Percentiles rank a stretch among this genome's conserved stretches.
These are phyloP conservation scores for Acanthamoeba royreba DNA, from an alignment of 208 protist species.

Conservation along the genomic window DNA sequence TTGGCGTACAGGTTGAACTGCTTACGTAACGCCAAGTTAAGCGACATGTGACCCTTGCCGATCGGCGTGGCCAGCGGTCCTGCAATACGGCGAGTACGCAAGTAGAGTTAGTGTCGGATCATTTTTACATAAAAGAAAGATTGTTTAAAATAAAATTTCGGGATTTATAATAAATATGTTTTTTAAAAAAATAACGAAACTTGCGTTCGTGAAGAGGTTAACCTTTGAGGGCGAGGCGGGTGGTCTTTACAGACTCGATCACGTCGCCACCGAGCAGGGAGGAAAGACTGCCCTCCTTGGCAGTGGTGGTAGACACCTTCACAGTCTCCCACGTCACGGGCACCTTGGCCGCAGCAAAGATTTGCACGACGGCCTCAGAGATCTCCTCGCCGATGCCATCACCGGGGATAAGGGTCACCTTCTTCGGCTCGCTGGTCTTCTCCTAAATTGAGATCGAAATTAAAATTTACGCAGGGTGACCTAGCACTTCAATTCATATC, in stretches of 20 bases:
- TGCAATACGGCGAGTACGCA: not conserved
- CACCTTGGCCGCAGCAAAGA: constrained; percentile 68
- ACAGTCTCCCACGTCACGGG: constrained; percentile 70
- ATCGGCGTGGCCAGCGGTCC: constrained; percentile 72
- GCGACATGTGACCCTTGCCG: constrained; percentile 73
- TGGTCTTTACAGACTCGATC: constrained; percentile 58
- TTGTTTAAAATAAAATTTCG: not conserved
- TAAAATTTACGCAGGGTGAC: not conserved
- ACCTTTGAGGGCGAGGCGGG: constrained; percentile 69
- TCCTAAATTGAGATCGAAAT: not conserved
- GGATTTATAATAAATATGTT: not conserved
- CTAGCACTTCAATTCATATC: no score
- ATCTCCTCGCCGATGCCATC: constrained; percentile 77
- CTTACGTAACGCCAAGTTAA: constrained; percentile 74
- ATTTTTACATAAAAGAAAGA: not conserved
- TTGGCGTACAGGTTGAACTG: constrained; percentile 74
- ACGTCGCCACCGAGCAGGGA: constrained; percentile 34
- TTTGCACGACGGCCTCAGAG: constrained; percentile 58
- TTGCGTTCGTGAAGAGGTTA: not conserved
- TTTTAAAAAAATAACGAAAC: not conserved
- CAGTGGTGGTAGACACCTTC: constrained; percentile 46
- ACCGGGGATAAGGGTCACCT: constrained; percentile 66
- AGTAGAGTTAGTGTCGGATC: not conserved
- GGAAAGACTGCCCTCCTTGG: not conserved
- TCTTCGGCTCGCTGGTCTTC: not conserved